Percentiles rank a stretch among this genome's conserved stretches.
phyloP scores from a whole-genome alignment of 805 yeast species.

The Candida stauntonica region DNA sequence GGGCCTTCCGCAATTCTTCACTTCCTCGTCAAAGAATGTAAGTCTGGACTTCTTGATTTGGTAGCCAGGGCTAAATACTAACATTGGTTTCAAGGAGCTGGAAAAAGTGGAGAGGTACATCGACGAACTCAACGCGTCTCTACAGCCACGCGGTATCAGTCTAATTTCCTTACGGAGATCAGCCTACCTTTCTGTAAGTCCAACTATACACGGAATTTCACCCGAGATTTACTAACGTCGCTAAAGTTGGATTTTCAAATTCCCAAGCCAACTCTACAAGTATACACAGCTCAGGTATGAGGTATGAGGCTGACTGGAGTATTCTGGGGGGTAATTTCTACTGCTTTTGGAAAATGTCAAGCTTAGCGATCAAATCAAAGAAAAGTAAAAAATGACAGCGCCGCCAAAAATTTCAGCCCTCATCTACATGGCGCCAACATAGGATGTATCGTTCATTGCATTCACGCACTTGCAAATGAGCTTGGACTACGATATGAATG shows the following conservation, averaged over 20 bases:
- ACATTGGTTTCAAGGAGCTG: neutral
- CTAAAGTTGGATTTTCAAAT: constrained; percentile 42
- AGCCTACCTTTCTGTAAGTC: neutral
- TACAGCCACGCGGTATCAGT: neutral
- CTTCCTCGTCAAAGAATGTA: constrained; percentile 23
- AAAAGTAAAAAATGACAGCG: neutral
- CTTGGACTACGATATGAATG: constrained; percentile 55
- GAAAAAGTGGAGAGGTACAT: neutral
- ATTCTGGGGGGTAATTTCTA: too few species aligned
- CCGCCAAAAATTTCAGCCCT: too few species aligned
- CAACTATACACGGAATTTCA: too few species aligned
- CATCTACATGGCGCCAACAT: too few species aligned
- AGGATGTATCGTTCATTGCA: too few species aligned
- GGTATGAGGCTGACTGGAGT: too few species aligned
- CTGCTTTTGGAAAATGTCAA: too few species aligned
- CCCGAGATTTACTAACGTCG: too few species aligned
- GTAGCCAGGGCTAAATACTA: neutral
- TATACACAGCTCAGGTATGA: too few species aligned
- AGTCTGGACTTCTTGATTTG: constrained; percentile 1
- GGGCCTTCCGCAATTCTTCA: constrained; percentile 36
- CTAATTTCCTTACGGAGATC: neutral
- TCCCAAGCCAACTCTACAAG: constrained; percentile 42
- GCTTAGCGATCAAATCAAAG: neutral
- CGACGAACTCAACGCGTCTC: neutral
- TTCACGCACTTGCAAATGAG: too few species aligned